Base-by-base conservation (phyloP, 176 grass and related monocot genomes). In the Oryza nivara region DNA sequence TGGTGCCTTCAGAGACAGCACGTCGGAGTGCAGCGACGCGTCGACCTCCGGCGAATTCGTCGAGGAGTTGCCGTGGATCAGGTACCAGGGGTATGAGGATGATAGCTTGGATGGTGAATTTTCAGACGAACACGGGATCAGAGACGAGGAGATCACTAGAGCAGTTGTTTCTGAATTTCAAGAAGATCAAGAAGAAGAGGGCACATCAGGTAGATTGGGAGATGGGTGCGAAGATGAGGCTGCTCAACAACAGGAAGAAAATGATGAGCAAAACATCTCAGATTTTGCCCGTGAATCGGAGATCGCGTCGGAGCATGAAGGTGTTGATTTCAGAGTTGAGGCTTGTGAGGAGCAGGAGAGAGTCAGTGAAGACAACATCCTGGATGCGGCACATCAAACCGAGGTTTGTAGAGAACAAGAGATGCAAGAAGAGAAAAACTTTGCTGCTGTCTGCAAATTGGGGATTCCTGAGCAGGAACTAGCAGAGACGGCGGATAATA, bases 1-100 rank as follows among this genome's bases (percentile, higher is more conserved):
- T 13, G 88, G 76, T 75, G 78, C 76, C 78, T 98, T 78, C 85
- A 43, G 82, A 19, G 89, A 87, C 35, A 88, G 70, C 51, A 89
- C 76, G 30, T 97, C 85, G 0, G 87, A 80, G 30, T 80, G 30
- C 91, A 88, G 86, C 15, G 87, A 67, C 64, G 85, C 70, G 3
- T 75, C 72, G 7, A 78, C 67, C 73, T 80, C 51, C 45, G 22
- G 68, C 64, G 44, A 45, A 63, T 83, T 78, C 63, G 76, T 81
- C 3, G 88, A 91, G 76, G 86, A 87, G 76, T 35, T 91, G 43
- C 81, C 85, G 9, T 87, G 89, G 89, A 80, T 76, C 65, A 84
- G 65, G 70, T 91, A 89, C 41, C 65, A 81, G 7, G 82, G 71
- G 0, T 85, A 80, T 34, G 85, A 84, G 9, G 79, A 80, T 16